These are phyloP conservation scores for Penicillium freii DNA, from an alignment of 2,329 filamentous ascomycete species.

Conservation along the genomic window DNA sequence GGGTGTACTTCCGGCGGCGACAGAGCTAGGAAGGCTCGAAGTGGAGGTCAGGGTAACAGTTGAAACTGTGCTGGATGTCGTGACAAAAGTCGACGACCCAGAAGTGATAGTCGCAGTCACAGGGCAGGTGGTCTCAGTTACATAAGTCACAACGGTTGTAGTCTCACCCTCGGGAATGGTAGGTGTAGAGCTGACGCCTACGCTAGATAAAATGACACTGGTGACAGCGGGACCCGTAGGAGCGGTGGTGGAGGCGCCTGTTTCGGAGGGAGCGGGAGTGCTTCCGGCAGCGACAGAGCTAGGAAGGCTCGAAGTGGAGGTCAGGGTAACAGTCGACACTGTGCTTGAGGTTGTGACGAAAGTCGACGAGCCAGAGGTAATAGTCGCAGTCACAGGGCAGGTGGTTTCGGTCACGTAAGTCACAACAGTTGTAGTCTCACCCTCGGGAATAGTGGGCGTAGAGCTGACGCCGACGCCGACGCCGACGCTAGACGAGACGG, in stretches of 20 bases:
- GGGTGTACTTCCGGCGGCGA: not conserved
- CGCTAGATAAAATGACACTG: not conserved
- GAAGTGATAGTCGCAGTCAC: slow-evolving; percentile 40
- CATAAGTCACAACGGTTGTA: slow-evolving; percentile 30
- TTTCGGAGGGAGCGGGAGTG: slow-evolving; percentile 22
- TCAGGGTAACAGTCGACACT: slow-evolving; percentile 48
- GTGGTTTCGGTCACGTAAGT: slow-evolving; percentile 34
- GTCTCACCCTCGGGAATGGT: slow-evolving; percentile 17
- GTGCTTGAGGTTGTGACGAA: slow-evolving; percentile 57
- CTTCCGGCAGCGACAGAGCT: slow-evolving; percentile 7
- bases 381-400: slow-evolving; percentile 34
- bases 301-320: not conserved
- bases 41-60: slow-evolving; percentile 31
- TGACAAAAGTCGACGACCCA: slow-evolving; percentile 51
- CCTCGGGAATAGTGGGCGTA: slow-evolving; percentile 12
- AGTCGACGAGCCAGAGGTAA: slow-evolving; percentile 49
- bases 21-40: slow-evolving; percentile 1
- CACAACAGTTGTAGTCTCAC: slow-evolving; percentile 26
- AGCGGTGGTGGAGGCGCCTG: slow-evolving; percentile 22
- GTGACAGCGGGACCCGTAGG: slow-evolving; percentile 32
- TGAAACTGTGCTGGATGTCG: slow-evolving; percentile 59
- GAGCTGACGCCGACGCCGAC: not conserved
- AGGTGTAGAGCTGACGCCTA: not conserved
- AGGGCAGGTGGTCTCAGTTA: slow-evolving; percentile 35
- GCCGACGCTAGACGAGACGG: not conserved